Percentiles rank a stretch among this genome's conserved stretches.
phyloP scores from a whole-genome alignment of 1,284 basidiomycete species.

The Ceratobasidium sp. region DNA sequence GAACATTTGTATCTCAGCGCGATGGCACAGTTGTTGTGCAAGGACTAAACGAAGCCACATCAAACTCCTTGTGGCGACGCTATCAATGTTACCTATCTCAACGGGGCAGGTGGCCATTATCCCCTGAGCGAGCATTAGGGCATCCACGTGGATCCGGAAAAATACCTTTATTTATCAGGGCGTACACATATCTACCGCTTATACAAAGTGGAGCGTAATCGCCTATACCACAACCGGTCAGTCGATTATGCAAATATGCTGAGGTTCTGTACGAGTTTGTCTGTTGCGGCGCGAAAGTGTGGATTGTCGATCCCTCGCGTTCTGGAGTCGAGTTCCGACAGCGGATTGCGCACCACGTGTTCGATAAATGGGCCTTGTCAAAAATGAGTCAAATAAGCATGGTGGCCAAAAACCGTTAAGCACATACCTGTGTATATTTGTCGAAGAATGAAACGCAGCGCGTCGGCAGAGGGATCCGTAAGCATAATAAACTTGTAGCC shows the following conservation, averaged over 20 bases:
- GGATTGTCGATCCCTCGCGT: slow-evolving; percentile 90
- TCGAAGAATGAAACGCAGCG: slow-evolving; percentile 82
- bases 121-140: not conserved
- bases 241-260: slow-evolving; percentile 53
- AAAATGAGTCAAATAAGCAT: not conserved
- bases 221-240: not conserved
- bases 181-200: not conserved
- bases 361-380: slow-evolving; percentile 90
- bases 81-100: not conserved
- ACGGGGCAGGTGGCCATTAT: not conserved
- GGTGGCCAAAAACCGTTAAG: not conserved
- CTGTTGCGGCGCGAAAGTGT: slow-evolving; percentile 84
- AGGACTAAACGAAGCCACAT: not conserved
- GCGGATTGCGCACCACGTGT: slow-evolving; percentile 91
- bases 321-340: slow-evolving; percentile 82
- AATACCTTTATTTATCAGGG: not conserved
- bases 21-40: not conserved
- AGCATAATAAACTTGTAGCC: slow-evolving; percentile 97
- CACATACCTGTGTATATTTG: slow-evolving; percentile 75
- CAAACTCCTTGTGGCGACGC: not conserved
- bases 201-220: not conserved
- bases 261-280: slow-evolving; percentile 68
- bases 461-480: slow-evolving; percentile 82
- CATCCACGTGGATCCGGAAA: not conserved
- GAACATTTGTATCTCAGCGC: not conserved